Base-by-base conservation (phyloP, 345 rosid genomes). In the Hibiscus trionum region DNA sequence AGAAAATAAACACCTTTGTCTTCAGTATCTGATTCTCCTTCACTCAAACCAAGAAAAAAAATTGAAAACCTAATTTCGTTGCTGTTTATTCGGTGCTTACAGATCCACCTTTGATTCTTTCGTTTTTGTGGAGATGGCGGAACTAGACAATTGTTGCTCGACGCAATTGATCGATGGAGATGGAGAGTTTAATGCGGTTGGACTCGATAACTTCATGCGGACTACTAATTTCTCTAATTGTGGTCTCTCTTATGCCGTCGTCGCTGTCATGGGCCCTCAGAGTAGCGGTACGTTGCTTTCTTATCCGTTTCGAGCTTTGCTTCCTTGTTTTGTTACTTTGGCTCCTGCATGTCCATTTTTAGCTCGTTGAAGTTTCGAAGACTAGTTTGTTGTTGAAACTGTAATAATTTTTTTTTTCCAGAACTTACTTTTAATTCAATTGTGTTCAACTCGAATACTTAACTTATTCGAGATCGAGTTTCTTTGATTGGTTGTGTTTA, bases 251-350 rank as follows among this genome's bases (percentile, higher is more conserved):
- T 91, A 90, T 67, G 88, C 93, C 3, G 90, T 91, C 29, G 96
- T 91, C 66, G 93, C 96, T 6, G 77, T 88, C 87, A 87, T 91
- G 93, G 93, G 96, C 64, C 96, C 96, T n/a, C 91, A 88, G 24
- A 88, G 96, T 76, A 88, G 93, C 71, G 93, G 93, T 90, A 78
- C 49, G 77, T 61, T 33, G 61, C 19, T 1, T 72, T 50, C 14
- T 19, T 2, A 7, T 61, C 4, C 31, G 2, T 31, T 31, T 2
- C 33, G 4, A 31, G 33, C 33, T 31, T 31, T 31, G 33, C 37
- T 33, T 33, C 6, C 0, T 33, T 33, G 37, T 71, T 39, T 50
- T 68, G 9, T 29, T 68, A 15, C 37, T 66, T 4, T 65, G 21
- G 8, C 14, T 10, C 2, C n/a, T 68, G 44, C 21, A 46, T 3